Evolutionary conservation across 352 stramenopile genomes (phyloP), one percentile per base, ranked within the genome.

Genomic region (Phytophthora pistaciae): DNA sequence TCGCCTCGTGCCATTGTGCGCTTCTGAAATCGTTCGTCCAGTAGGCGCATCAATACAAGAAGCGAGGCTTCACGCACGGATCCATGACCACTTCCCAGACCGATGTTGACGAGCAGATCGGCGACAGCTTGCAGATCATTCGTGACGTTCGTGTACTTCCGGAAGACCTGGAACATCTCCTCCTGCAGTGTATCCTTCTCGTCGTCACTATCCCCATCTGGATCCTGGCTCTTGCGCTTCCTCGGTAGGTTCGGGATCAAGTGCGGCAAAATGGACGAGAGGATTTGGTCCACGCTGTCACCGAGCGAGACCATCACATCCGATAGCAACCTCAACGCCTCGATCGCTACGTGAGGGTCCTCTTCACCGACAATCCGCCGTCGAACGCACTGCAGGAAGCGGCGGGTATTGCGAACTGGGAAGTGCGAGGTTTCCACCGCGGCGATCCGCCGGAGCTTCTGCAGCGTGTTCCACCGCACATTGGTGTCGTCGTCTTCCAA

Each of bases 341-440:
- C 85, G 33, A 80, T 48, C 3, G 83, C 77, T 21, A 93, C 60
- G 9, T 72, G 54, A 56, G 81, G 64, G 21, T 82, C 73, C 60
- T 75, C 71, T 40, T 79, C 61, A 4, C 75, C 79, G 36, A 80
- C 42, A 40, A 92, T 79, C 11, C 87, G 79, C 5, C 87, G 80
- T 10, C 84, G 84, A 23, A 93, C 60, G 16, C 85, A 93, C 13
- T 95, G 85, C 29, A 95, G 62, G 54, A 93, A 95, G 14, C 87
- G 84, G 5, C 85, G 77, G 10, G 81, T 79, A 42, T 95, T 95
- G 54, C 85, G 85, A 60, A 93, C 85, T 0, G 87, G 87, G 23
- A 95, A 87, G 46, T 90, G 77, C 21, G 83, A 67, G 13, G 71
- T 80, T 70, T 92, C 82, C 29, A 92, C 85, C 9, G 83, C 82